These are phyloP conservation scores for Vitis hybrid DNA, from an alignment of 177 flowering plant species.

Conservation along the genomic window DNA sequence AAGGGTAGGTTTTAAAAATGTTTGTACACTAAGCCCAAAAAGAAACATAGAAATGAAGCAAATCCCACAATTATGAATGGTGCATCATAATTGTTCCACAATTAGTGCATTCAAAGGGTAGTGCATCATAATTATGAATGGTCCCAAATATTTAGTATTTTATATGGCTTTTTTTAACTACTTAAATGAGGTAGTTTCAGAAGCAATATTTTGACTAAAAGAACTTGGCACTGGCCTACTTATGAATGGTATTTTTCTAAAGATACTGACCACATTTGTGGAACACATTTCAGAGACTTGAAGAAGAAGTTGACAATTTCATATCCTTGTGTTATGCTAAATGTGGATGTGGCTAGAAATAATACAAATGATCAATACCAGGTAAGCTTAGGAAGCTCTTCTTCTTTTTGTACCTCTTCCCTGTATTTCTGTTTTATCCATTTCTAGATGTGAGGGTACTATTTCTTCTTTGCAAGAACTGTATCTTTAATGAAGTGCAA, in stretches of 20 bases:
- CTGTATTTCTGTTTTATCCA: not conserved
- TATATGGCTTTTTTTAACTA: not conserved
- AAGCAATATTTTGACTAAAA: not conserved
- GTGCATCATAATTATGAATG: not conserved
- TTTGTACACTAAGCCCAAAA: too few species aligned
- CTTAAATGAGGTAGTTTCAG: not conserved
- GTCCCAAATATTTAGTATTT: not conserved
- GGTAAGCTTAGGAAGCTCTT: slow-evolving; percentile 42
- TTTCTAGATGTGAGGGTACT: not conserved
- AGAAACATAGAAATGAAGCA: too few species aligned
- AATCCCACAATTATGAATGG: too few species aligned
- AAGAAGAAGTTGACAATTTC: slow-evolving; percentile 94
- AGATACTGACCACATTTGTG: slow-evolving; percentile 14
- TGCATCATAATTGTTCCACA: too few species aligned
- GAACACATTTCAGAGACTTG: slow-evolving; percentile 54
- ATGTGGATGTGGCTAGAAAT: slow-evolving; percentile 94
- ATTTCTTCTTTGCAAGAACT: not conserved
- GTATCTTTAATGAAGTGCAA: not conserved
- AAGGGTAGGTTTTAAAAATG: too few species aligned
- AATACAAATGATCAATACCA: slow-evolving; percentile 99
- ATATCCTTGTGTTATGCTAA: slow-evolving; percentile 99
- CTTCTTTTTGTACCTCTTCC: not conserved
- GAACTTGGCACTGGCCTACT: not conserved
- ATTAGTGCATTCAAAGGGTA: not conserved
- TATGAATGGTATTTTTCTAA: slow-evolving; percentile 1